These are phyloP conservation scores for Penicillium sp. DNA, from an alignment of 2,329 filamentous ascomycete species.

Conservation along the genomic window DNA sequence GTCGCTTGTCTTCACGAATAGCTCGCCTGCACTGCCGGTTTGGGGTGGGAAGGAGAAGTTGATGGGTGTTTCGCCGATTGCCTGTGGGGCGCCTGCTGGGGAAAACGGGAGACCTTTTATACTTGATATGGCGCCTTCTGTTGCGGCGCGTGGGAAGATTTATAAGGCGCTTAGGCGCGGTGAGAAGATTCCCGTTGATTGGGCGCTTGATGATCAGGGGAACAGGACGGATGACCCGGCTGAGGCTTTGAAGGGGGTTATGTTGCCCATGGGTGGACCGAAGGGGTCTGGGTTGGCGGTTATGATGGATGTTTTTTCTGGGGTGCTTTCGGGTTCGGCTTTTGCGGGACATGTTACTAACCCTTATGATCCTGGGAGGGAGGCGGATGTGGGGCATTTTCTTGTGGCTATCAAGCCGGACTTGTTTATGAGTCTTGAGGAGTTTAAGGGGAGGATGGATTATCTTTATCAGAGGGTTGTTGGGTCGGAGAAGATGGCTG, in stretches of 20 bases:
- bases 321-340: conserved; percentile 68
- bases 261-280: conserved; percentile 81
- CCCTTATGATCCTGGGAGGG: conserved; percentile 68
- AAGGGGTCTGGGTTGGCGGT: conserved; percentile 74
- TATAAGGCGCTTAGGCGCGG: conserved; percentile 44
- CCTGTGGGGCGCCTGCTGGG: conserved; percentile 69
- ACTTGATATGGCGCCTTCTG: conserved; percentile 46
- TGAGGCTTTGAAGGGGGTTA: conserved; percentile 68
- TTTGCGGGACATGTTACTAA: conserved; percentile 74
- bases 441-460: conserved; percentile 62
- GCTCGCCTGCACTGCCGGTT: conserved; percentile 66
- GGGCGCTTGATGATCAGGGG: conserved; percentile 71
- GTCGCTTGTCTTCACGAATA: conserved; percentile 68
- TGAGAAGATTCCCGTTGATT: conserved; percentile 51
- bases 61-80: conserved; percentile 68
- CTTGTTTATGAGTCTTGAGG: conserved; percentile 66
- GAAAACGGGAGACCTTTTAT: conserved; percentile 53
- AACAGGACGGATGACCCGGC: conserved; percentile 67
- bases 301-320: conserved; percentile 89
- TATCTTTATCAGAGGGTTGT: conserved; percentile 56
- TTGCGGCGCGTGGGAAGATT: conserved; percentile 47
- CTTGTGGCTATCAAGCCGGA: conserved; percentile 69
- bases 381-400: conserved; percentile 71
- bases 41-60: conserved; percentile 67
- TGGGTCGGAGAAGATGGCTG: conserved; percentile 51